Base-by-base conservation (phyloP, 176 grass and related monocot species). In the Oryza meyeriana region DNA sequence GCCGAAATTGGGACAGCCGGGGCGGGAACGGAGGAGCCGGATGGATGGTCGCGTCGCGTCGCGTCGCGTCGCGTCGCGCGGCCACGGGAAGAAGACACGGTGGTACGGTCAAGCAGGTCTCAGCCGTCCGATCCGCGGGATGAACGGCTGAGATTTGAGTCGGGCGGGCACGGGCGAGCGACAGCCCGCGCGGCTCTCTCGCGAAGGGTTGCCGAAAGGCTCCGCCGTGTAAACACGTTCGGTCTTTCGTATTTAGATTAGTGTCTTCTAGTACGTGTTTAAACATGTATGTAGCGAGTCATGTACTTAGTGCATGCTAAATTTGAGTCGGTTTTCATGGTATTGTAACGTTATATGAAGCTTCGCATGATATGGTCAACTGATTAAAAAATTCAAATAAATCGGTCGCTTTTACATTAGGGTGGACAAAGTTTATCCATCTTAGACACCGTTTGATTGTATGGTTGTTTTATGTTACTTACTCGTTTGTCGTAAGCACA, bases 1-100 rank as follows among this genome's bases (percentile, higher is more conserved):
- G 55, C 31, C 31, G 13, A 83, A 83, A 66, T 88, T 83, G 80
- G 35, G 85, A 82, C 76, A 71, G 40, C 38, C 47, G 40, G 30
- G 36, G 64, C 73, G 78, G 71, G 83, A 87, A 84, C 74, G 66
- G 71, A 58, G 87, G 81, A 84, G 62, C 62, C 39, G 79, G 78
- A 30, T 42, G 58, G 74, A 5, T 36, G 32, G 32, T n/a, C 4
- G 32, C 3, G 32, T 33, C 32, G 32, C 32, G 32, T 33, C 32
- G 32, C 32, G 32, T 36, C 35, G 35, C 35, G 35, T n/a, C n/a
- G n/a, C n/a, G 32, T 18, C 14, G 14, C 45, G 45, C 45, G 18
- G 18, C 18, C 50, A 20, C 50, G n/a, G 50, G 50, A n/a, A 22
- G 50, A 55, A 4, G 50, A n/a, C 50, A 55, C 48, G 50, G 50